phyloP scores from a whole-genome alignment of 2,329 filamentous ascomycete genomes.

The Ophiocordyceps unilateralis region DNA sequence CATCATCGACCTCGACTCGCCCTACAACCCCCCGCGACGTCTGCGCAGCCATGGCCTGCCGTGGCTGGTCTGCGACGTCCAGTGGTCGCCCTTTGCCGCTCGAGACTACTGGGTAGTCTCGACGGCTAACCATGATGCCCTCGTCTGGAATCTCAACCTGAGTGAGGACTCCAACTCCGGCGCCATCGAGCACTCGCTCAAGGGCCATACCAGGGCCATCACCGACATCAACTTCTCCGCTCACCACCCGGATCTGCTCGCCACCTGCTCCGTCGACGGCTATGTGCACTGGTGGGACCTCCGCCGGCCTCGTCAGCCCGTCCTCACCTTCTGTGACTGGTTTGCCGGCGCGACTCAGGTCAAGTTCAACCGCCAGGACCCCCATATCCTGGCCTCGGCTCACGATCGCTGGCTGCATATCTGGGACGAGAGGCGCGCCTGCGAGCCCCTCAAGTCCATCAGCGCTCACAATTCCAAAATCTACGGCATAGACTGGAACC shows the following conservation, averaged over 20 bases:
- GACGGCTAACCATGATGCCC: constrained; percentile 82
- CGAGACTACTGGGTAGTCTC: constrained; percentile 89
- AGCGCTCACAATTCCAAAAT: constrained; percentile 84
- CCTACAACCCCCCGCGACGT: constrained; percentile 71
- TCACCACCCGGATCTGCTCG: constrained; percentile 74
- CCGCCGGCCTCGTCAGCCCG: constrained; percentile 53
- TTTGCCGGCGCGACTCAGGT: constrained; percentile 87
- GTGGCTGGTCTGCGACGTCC: constrained; percentile 92
- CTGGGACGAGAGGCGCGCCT: constrained; percentile 74
- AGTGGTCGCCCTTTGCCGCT: constrained; percentile 86
- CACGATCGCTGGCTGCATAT: constrained; percentile 79
- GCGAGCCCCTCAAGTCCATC: constrained; percentile 65
- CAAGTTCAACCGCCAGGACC: constrained; percentile 80
- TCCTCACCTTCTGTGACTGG: constrained; percentile 78
- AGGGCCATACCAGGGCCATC: constrained; percentile 71
- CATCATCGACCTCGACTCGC: constrained; percentile 82
- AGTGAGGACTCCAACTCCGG: constrained; percentile 52
- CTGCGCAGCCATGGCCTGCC: constrained; percentile 66
- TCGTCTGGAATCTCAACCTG: constrained; percentile 83
- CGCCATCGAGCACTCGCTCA: constrained; percentile 71
- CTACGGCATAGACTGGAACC: constrained; percentile 90
- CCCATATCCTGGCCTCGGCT: constrained; percentile 76
- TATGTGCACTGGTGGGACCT: constrained; percentile 91
- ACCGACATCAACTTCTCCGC: constrained; percentile 95
- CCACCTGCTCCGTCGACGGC: constrained; percentile 83